Conservation (phyloP, 2,329 filamentous ascomycete species). For the Chaetomium sp. region DNA sequence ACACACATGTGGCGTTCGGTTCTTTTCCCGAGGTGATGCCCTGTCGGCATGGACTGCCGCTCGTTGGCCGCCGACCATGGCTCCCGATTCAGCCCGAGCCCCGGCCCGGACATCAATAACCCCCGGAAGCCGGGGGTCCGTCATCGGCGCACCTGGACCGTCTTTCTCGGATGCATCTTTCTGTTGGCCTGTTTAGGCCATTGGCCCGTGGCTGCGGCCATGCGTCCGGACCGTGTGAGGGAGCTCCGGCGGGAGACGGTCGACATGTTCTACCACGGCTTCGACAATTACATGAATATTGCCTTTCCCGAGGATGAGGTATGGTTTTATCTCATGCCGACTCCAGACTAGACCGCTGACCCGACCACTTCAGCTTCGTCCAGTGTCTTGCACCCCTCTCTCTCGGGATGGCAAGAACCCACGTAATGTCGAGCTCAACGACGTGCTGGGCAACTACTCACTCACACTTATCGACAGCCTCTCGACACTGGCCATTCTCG, state of each 20-base stretch:
- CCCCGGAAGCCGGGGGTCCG: neutral
- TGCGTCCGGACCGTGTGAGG: slow-evolving; percentile 58
- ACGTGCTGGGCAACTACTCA: slow-evolving; percentile 96
- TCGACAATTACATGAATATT: slow-evolving; percentile 88
- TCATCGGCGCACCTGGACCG: slow-evolving; percentile 1
- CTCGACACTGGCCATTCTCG: slow-evolving; percentile 89
- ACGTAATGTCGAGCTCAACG: slow-evolving; percentile 83
- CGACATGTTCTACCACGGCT: slow-evolving; percentile 95
- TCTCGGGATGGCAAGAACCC: slow-evolving; percentile 81
- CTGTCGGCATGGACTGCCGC: slow-evolving; percentile 35
- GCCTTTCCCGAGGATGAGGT: slow-evolving; percentile 96
- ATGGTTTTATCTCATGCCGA: slow-evolving; percentile 22
- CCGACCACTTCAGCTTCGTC: slow-evolving; percentile 64
- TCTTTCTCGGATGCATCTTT: slow-evolving; percentile 34
- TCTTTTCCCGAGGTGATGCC: slow-evolving; percentile 31
- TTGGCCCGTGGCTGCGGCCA: slow-evolving; percentile 50
- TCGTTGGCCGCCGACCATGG: slow-evolving; percentile 29
- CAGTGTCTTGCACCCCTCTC: slow-evolving; percentile 80
- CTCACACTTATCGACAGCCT: slow-evolving; percentile 93
- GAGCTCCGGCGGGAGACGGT: slow-evolving; percentile 62
- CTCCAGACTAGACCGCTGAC: slow-evolving; percentile 18
- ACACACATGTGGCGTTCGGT: slow-evolving; percentile 29
- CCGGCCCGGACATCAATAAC: slow-evolving; percentile 4
- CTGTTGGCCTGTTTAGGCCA: slow-evolving; percentile 41
- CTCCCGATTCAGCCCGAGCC: slow-evolving; percentile 19